Evolutionary conservation across 2,329 filamentous ascomycete genomes (phyloP), one percentile per base, ranked within the genome.

Genomic region (Xylariaceae sp.): DNA sequence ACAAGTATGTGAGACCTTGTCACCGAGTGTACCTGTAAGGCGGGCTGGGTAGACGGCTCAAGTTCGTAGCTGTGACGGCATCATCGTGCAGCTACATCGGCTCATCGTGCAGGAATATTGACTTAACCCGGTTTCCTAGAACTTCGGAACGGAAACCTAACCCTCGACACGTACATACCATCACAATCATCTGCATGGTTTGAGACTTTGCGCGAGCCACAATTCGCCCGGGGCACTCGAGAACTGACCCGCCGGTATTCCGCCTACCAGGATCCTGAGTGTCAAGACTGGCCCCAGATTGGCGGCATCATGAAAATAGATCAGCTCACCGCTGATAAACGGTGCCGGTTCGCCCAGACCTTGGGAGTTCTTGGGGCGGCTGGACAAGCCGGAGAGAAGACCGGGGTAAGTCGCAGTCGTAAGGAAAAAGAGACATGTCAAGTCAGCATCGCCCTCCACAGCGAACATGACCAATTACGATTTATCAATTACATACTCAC

Each of bases 361-460:
- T 35, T 51, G 23, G 49, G 49, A 7, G 23, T 51, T 11, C 11
- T 15, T 51, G 18, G 56, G 23, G 61, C 50, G 23, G 53, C 49
- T 49, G 30, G 47, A 18, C 30, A 51, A 37, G 44, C 13, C 49
- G 49, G 49, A 34, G n/a, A 17, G 10, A 51, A 9, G 49, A 30
- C 49, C 49, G 49, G 23, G 23, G 49, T 51, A 37, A 39, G 13
- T 37, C 41, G 53, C 51, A 44, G 61, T 61, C 61, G 61, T 53
- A 60, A 51, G 51, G 55, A 51, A 62, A 52, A 61, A 56, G 44
- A 58, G 60, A 53, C 51, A 57, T 60, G 55, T 59, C 51, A 57
- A 57, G 55, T 59, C 30, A 51, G 55, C 17, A 50, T 53, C 58
- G 44, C 55, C 50, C 58, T 57, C 58, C 58, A 56, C 55, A 62